These are phyloP conservation scores for Oryza nivara DNA, from an alignment of 176 grass and related monocot genomes.

Conservation along the genomic window DNA sequence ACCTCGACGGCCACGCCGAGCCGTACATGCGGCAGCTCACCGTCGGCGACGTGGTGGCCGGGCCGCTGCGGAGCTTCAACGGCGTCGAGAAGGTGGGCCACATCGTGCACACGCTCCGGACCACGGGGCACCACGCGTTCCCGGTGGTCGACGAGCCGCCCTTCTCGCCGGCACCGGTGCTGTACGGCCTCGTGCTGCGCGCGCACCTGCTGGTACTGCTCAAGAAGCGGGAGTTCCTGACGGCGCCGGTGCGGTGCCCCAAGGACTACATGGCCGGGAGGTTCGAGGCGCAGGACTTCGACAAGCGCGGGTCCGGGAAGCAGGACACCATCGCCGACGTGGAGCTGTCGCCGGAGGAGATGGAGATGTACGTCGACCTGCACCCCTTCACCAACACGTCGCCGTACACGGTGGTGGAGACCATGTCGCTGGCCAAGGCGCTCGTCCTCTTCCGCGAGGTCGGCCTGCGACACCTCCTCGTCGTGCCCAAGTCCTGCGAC, in stretches of 20 bases:
- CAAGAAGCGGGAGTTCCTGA: slow-evolving; percentile 68
- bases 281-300: slow-evolving; percentile 80
- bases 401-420: slow-evolving; percentile 92
- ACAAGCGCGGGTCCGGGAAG: slow-evolving; percentile 87
- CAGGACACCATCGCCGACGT: slow-evolving; percentile 61
- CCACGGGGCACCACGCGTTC: slow-evolving; percentile 86
- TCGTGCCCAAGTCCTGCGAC: slow-evolving; percentile 78
- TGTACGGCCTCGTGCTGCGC: slow-evolving; percentile 78
- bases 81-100: slow-evolving; percentile 79
- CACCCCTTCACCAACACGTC: slow-evolving; percentile 93
- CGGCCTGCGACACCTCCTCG: slow-evolving; percentile 81
- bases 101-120: slow-evolving; percentile 70
- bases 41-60: slow-evolving; percentile 69
- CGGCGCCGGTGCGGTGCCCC: slow-evolving; percentile 29
- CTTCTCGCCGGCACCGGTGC: slow-evolving; percentile 50
- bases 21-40: slow-evolving; percentile 95
- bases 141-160: slow-evolving; percentile 88
- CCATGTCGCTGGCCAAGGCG: slow-evolving; percentile 96
- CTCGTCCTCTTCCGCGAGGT: slow-evolving; percentile 93
- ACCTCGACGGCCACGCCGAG: slow-evolving; percentile 84
- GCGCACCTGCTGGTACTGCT: slow-evolving; percentile 79
- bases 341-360: slow-evolving; percentile 72
- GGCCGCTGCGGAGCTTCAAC: slow-evolving; percentile 68
- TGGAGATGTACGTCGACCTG: slow-evolving; percentile 97
- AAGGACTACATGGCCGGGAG: slow-evolving; percentile 31